Evolutionary conservation across 345 rosid genomes (phyloP).

Genomic region (Pelargonium nanum): DNA sequence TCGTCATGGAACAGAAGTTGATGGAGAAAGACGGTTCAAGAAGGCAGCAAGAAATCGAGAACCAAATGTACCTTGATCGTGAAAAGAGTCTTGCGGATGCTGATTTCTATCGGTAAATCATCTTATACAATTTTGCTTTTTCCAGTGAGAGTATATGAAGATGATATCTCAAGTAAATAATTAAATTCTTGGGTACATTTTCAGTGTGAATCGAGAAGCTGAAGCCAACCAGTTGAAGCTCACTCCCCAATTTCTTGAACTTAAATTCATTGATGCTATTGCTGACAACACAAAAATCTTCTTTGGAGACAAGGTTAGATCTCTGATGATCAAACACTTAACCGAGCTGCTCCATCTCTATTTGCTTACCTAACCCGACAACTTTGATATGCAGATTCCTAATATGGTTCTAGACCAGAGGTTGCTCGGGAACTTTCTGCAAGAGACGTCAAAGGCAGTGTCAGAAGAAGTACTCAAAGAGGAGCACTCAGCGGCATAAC

Average conservation of each 20-base stretch:
- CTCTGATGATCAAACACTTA: constrained; percentile 1
- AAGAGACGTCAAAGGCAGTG: constrained; percentile 17
- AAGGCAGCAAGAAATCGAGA: constrained; percentile 74
- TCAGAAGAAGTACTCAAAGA: constrained; percentile 9
- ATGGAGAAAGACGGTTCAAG: constrained; percentile 77
- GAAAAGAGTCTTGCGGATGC: constrained; percentile 82
- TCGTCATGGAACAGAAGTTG: constrained; percentile 73
- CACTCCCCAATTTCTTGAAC: constrained; percentile 80
- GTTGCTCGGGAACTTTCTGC: constrained; percentile 67
- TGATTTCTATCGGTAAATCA: constrained; percentile 58
- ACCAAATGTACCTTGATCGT: constrained; percentile 65
- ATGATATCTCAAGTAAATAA: background rate
- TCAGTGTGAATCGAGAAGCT: constrained; percentile 66
- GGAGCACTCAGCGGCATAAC: constrained; percentile 5
- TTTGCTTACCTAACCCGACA: background rate
- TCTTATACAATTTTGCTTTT: background rate
- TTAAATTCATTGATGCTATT: constrained; percentile 77
- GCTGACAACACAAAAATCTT: constrained; percentile 77
- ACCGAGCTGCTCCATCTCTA: background rate
- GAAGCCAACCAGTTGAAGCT: constrained; percentile 90
- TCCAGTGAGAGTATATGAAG: background rate
- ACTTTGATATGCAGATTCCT: constrained; percentile 40
- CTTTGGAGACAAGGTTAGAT: constrained; percentile 74
- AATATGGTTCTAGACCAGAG: constrained; percentile 85
- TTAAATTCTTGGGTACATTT: background rate